Percentiles rank a stretch among this genome's conserved stretches.
Evolutionary conservation across 257 asterid species (phyloP).

Genomic region (Salvia rosmarinus): DNA sequence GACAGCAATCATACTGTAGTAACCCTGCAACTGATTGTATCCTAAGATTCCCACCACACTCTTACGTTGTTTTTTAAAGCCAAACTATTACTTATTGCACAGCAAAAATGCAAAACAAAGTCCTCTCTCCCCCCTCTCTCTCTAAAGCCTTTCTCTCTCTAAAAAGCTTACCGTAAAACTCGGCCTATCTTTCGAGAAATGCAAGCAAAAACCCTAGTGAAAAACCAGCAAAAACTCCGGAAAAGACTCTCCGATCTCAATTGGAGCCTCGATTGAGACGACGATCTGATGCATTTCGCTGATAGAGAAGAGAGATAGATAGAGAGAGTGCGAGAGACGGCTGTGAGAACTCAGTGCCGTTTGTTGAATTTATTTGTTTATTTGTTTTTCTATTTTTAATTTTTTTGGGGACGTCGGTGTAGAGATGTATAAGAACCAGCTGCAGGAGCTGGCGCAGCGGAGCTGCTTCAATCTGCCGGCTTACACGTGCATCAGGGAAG

Average conservation of each 20-base stretch:
- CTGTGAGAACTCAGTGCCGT: constrained; percentile 28
- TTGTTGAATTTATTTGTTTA: constrained; percentile 27
- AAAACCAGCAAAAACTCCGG: constrained; percentile 17
- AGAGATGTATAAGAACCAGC: constrained; percentile 83
- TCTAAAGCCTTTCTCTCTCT: constrained; percentile 37
- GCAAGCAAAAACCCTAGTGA: constrained; percentile 50
- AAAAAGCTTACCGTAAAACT: constrained; percentile 35
- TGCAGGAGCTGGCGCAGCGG: constrained; percentile 93
- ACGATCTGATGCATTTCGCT: constrained; percentile 43
- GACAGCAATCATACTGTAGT: constrained; percentile 12
- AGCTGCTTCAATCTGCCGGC: constrained; percentile 93
- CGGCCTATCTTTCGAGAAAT: constrained; percentile 36
- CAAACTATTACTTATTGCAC: constrained; percentile 45
- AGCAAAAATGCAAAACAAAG: constrained; percentile 42
- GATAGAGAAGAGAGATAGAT: constrained; percentile 11
- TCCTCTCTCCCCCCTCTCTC: constrained; percentile 32
- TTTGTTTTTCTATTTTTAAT: not conserved
- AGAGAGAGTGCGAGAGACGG: not conserved
- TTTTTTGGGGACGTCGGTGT: constrained; percentile 22
- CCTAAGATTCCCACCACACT: constrained; percentile 31
- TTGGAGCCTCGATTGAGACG: constrained; percentile 31
- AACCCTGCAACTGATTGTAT: constrained; percentile 38
- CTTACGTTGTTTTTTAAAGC: constrained; percentile 36
- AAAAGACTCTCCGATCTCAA: constrained; percentile 38
- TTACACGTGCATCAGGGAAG: constrained; percentile 72